Evolutionary conservation across 2,329 filamentous ascomycete genomes (phyloP).

Genomic region (Talaromyces rugulosus): DNA sequence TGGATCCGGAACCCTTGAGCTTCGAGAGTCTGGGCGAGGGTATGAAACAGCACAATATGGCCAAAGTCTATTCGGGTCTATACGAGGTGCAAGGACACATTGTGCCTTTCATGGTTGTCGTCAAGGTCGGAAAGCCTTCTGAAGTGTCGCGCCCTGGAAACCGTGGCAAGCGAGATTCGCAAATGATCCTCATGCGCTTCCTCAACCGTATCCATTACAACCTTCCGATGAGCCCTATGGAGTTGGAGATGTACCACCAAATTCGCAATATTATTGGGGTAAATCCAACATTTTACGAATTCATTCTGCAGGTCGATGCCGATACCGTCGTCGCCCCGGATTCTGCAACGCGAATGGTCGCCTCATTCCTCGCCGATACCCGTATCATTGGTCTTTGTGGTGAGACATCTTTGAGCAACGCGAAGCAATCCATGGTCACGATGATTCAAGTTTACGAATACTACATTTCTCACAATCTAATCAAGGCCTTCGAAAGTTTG

Average conservation of each 20-base stretch:
- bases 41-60: slow-evolving; percentile 98
- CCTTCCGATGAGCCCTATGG: slow-evolving; percentile 88
- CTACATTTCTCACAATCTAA: slow-evolving; percentile 96
- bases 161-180: slow-evolving; percentile 97
- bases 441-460: slow-evolving; percentile 99
- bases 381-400: slow-evolving; percentile 91
- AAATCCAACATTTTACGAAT: slow-evolving; percentile 98
- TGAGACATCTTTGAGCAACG: slow-evolving; percentile 89
- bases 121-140: slow-evolving; percentile 88
- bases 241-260: slow-evolving; percentile 97
- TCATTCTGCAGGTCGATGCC: slow-evolving; percentile 91
- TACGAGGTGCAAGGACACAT: slow-evolving; percentile 98
- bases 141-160: slow-evolving; percentile 77
- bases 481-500: slow-evolving; percentile 94
- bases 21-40: slow-evolving; percentile 96
- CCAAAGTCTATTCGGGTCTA: slow-evolving; percentile 93
- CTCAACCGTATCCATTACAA: slow-evolving; percentile 99
- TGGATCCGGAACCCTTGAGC: slow-evolving; percentile 92
- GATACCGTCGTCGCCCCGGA: slow-evolving; percentile 91
- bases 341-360: slow-evolving; percentile 85
- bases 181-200: slow-evolving; percentile 98
- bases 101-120: slow-evolving; percentile 92
- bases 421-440: slow-evolving; percentile 87
- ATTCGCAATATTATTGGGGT: slow-evolving; percentile 98
- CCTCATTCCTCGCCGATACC: slow-evolving; percentile 86